Base-by-base conservation (phyloP, 2,329 filamentous ascomycete species). In the Botrytis cinerea region DNA sequence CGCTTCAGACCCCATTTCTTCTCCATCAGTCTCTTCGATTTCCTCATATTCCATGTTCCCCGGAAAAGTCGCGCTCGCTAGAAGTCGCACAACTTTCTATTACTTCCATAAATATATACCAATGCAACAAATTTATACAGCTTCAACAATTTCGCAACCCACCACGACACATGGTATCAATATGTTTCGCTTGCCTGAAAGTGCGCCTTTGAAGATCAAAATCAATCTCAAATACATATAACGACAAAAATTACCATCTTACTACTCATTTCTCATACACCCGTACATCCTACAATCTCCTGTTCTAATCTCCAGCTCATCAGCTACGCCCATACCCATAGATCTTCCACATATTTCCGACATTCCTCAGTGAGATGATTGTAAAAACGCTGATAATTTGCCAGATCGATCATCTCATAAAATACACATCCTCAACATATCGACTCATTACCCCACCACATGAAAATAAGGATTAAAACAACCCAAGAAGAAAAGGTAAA, bases 161-260 rank as follows among this genome's bases (percentile, higher is more conserved):
- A 35, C 10, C 7, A 66, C 28, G 45, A 10, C 28, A 66, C 28
- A 48, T 38, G 62, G 62, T 66, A 66, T 66, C 62, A 38, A 66
- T 46, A 48, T 66, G 22, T 40, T 40, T 62, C 14, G 60, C 43
- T 48, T 45, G 62, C 20, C 43, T 12, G 45, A 48, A 22, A 66
- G 22, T 14, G 9, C 62, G 43, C 43, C 43, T 32, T 25, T 25
- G 28, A 25, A 66, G 16, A 46, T 48, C 18, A 48, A 35, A 66
- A 48, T 63, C 61, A 63, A 63, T 16, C 3, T 63, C 40, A 28
- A 63, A 63, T 45, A 28, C 43, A 48, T 25, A 48, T 25, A 45
- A 66, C 28, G 25, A 40, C 60, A 66, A 35, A 35, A 32, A 25
- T 25, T 35, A 45, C 28, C 20, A 2, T 48, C 43, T 32, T 32